phyloP scores from a whole-genome alignment of 352 stramenopile species.

The Globisporangium solare region DNA sequence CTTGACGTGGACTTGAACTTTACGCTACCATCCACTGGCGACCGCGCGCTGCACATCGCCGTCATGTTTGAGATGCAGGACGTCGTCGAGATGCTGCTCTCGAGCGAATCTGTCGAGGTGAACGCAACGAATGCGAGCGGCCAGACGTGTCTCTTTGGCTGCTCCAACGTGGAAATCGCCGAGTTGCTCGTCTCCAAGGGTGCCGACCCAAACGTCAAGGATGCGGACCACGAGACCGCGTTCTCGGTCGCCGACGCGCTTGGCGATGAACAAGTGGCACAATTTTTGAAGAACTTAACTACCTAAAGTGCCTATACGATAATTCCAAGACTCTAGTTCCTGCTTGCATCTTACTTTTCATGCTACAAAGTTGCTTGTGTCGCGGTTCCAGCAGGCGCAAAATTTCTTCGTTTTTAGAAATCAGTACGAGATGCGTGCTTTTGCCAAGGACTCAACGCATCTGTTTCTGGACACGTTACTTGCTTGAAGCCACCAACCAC shows the following conservation, averaged over 20 bases:
- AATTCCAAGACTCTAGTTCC: too few relatives aligned
- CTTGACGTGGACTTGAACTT: conserved; percentile 70
- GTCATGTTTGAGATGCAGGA: conserved; percentile 84
- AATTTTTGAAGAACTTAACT: conserved; percentile 47
- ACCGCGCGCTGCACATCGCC: conserved; percentile 72
- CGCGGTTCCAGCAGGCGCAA: too few relatives aligned
- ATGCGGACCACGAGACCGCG: conserved; percentile 67
- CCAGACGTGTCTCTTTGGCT: conserved; percentile 81
- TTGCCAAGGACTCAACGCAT: too few relatives aligned
- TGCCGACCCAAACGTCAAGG: conserved; percentile 56
- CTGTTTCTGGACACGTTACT: too few relatives aligned
- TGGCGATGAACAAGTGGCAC: conserved; percentile 67
- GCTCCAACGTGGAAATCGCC: conserved; percentile 66
- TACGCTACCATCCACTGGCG: conserved; percentile 47
- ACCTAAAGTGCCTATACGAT: background rate
- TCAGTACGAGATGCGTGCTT: too few relatives aligned
- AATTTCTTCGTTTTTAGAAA: too few relatives aligned
- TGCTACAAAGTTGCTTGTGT: too few relatives aligned
- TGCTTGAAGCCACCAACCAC: too few relatives aligned
- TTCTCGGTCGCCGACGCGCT: conserved; percentile 67
- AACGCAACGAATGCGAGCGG: conserved; percentile 65
- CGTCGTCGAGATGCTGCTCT: conserved; percentile 65
- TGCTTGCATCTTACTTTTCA: too few relatives aligned
- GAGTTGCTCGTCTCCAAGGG: conserved; percentile 57
- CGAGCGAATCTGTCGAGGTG: conserved; percentile 44